Base-by-base conservation (phyloP, 2,329 filamentous ascomycete genomes). In the Dactylellina sp. region DNA sequence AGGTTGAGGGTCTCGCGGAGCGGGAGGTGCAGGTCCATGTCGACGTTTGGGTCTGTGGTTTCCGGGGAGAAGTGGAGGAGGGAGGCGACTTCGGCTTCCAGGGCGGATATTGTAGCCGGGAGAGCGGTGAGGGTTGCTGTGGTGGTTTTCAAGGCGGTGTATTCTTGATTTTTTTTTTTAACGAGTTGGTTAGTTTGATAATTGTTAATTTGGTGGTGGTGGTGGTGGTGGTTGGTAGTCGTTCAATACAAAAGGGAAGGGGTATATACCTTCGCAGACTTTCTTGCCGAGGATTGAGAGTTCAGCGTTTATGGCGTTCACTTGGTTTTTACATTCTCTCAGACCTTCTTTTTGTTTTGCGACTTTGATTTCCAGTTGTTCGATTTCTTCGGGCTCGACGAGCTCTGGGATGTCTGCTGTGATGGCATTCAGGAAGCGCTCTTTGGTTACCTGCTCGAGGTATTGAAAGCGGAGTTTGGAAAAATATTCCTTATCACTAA, bases 361-460 rank as follows among this genome's bases (percentile, higher is more conserved):
- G 1, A 96, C 92, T 74, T 93, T 89, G 14, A 86, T 85, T 37
- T 74, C 82, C 22, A 96, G 82, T 66, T 89, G 88, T 52, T 89
- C 83, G 80, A 97, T 98, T 79, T 98, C 93, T 78, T 89, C 86
- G 46, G 89, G 87, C 42, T 89, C 89, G 68, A 96, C 91, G 49
- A 98, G 90, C 14, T 93, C 85, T 0, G 94, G 95, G 53, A 93
- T 92, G 76, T 97, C 91, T 76, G 92, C 92, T 14, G 96, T 92
- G 78, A 98, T 96, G 76, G 91, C 89, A 77, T 93, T 91, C 62
- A 99, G 89, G 81, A 97, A 98, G 79, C 97, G 96, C 81, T 99
- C 95, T 82, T 98, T 99, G 47, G 94, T 98, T 75, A 98, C 93
- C 84, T 98, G 95, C 82, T 99, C 95, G 78, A 97, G 91, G 82